Conservation (phyloP, 345 rosid genomes). For the Hevea brasiliensis region DNA sequence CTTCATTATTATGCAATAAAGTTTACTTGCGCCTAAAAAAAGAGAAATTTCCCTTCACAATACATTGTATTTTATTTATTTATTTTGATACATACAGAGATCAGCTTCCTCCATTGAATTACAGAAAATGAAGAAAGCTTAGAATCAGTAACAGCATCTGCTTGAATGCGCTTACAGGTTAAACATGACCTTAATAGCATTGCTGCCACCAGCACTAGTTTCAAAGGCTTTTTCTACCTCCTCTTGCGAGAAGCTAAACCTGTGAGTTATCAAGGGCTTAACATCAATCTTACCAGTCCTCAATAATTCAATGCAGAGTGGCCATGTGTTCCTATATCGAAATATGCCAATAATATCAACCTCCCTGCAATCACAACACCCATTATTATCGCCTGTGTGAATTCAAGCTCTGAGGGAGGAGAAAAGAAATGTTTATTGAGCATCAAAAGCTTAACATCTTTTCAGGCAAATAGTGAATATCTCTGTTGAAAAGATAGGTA, state of each 20-base stretch:
- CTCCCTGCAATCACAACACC: conserved; percentile 53
- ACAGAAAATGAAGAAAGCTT: not conserved
- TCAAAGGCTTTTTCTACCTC: conserved; percentile 86
- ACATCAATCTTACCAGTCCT: conserved; percentile 81
- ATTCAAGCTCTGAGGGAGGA: too few species aligned
- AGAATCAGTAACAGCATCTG: not conserved
- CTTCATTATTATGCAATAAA: not conserved
- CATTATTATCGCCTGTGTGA: not conserved
- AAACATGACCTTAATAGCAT: conserved; percentile 91
- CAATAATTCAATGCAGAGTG: conserved; percentile 71
- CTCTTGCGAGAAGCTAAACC: conserved; percentile 80
- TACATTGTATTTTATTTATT: not conserved
- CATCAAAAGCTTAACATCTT: not conserved
- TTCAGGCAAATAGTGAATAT: too few species aligned
- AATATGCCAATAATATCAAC: conserved; percentile 79
- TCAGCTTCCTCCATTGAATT: not conserved
- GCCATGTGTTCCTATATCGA: conserved; percentile 88
- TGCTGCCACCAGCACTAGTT: conserved; percentile 81
- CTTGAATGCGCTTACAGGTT: conserved; percentile 45
- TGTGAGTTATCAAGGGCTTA: conserved; percentile 82
- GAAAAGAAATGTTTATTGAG: not conserved
- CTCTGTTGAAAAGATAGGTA: too few species aligned
- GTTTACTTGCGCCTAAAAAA: not conserved
- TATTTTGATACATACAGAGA: not conserved
- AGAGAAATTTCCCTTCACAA: not conserved